Conservation (phyloP, 1,284 basidiomycete species). For the Mycena citricolor region DNA sequence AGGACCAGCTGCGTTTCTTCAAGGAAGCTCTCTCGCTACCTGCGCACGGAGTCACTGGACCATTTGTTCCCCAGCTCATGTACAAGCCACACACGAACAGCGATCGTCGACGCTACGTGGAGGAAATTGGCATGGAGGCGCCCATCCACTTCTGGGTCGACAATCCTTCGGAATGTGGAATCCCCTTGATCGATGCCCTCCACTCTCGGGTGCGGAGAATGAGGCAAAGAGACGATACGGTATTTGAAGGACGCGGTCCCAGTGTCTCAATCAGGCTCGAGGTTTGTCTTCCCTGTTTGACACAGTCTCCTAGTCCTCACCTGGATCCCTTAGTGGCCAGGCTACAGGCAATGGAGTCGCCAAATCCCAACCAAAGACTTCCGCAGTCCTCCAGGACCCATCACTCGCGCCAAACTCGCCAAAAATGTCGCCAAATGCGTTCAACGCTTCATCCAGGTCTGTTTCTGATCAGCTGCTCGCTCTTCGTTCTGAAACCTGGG, state of each 20-base stretch:
- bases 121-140: slow-evolving; percentile 57
- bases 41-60: slow-evolving; percentile 34
- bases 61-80: slow-evolving; percentile 62
- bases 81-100: slow-evolving; percentile 74
- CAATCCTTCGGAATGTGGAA: slow-evolving; percentile 53
- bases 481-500: slow-evolving; percentile 13
- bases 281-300: slow-evolving; percentile 40
- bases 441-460: slow-evolving; percentile 52
- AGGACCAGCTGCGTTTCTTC: slow-evolving; percentile 44
- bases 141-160: slow-evolving; percentile 63
- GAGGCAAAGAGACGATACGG: slow-evolving; percentile 53
- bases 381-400: slow-evolving; percentile 68
- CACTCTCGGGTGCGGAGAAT: slow-evolving; percentile 43
- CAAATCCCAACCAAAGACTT: slow-evolving; percentile 80
- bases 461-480: slow-evolving; percentile 17
- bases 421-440: slow-evolving; percentile 70
- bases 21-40: slow-evolving; percentile 39
- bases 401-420: slow-evolving; percentile 63
- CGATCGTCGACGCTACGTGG: slow-evolving; percentile 71
- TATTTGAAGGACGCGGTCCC: slow-evolving; percentile 69
- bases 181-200: slow-evolving; percentile 54
- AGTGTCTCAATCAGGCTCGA: slow-evolving; percentile 75
- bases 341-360: slow-evolving; percentile 71
- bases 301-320: slow-evolving; percentile 14
- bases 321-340: slow-evolving; percentile 59